These are phyloP conservation scores for Trichosporon sp. DNA, from an alignment of 1,284 basidiomycete species.

Conservation along the genomic window DNA sequence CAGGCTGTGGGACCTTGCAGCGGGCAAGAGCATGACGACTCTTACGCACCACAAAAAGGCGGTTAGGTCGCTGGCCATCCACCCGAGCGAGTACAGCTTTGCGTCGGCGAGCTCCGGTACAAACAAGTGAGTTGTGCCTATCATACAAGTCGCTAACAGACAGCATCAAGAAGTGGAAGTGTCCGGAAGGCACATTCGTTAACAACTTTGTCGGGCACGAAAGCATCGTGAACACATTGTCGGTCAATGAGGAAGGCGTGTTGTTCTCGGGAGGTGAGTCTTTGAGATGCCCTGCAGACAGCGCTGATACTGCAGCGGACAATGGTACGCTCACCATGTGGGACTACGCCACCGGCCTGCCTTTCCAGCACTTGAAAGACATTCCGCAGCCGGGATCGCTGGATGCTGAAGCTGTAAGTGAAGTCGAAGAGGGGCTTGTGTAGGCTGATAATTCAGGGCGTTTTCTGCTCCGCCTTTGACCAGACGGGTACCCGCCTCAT, in stretches of 20 bases:
- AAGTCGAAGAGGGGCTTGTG: too few relatives aligned
- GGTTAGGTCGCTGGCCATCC: conserved; percentile 87
- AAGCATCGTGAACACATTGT: conserved; percentile 94
- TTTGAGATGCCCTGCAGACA: background rate
- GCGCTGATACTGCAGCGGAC: conserved; percentile 63
- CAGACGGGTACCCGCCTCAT: conserved; percentile 91
- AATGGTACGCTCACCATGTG: conserved; percentile 86
- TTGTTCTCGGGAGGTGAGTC: conserved; percentile 88
- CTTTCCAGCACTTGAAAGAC: conserved; percentile 93
- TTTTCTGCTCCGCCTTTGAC: conserved; percentile 96
- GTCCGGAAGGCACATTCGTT: conserved; percentile 91
- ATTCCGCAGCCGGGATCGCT: conserved; percentile 95
- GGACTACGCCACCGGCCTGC: conserved; percentile 92
- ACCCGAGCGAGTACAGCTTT: conserved; percentile 95
- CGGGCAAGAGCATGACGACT: conserved; percentile 92
- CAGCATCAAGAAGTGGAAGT: conserved; percentile 97
- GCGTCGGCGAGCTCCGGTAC: conserved; percentile 92
- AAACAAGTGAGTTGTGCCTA: conserved; percentile 65
- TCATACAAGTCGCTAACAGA: background rate
- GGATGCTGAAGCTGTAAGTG: conserved; percentile 82
- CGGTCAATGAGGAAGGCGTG: conserved; percentile 92
- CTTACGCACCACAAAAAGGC: conserved; percentile 99
- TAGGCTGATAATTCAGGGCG: conserved; percentile 47
- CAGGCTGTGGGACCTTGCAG: conserved; percentile 97
- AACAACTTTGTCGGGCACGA: conserved; percentile 96